Base-by-base conservation (phyloP, 805 yeast species). In the Ogataea trehaloabstinens region DNA sequence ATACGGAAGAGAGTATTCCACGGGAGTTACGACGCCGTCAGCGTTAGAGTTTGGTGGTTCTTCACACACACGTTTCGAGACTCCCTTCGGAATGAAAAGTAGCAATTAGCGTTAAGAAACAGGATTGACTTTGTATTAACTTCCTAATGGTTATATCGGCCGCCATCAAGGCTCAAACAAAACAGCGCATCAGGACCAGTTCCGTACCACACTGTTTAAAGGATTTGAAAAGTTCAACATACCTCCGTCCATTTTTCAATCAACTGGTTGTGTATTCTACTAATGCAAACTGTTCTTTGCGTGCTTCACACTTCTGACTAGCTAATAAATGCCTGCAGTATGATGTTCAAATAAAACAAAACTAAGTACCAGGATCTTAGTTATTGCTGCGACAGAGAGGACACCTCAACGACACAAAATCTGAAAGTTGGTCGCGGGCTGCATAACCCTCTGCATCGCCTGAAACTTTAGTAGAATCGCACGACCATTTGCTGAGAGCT, bases 231-330 rank as follows among this genome's bases (percentile, higher is more conserved):
- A 22, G 25, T 12, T 22, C 25, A 16, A 74, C 79, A 64, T 74
- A 74, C 79, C 78, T 64, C 78, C 77, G 73, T 74, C 80, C 80
- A 74, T 74, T 57, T 64, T 73, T 67, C 55, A 44, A 31, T 29
- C 41, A 41, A 43, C 44, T 42, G 43, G 45, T 41, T 46, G 47
- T 35, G 38, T 37, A 45, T 39, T 45, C 44, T 34, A 31, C 34
- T 41, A 34, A 32, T 29, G 36, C 30, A 27, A 27, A 27, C 30
- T 27, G 17, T 27, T 11, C 30, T 27, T 27, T 27, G 30, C 30
- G 30, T 27, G 30, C 8, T 11, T 27, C 30, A 27, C 30, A 27
- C 30, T 27, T 15, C 30, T 27, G 15, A 11, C 6, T 12, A 15
- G 15, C 17, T 15, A 27, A 8, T 8, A 27, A 27, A 22, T 10